Base-by-base conservation (phyloP, 2,329 filamentous ascomycete species). In the Cryphonectria nitschkei region DNA sequence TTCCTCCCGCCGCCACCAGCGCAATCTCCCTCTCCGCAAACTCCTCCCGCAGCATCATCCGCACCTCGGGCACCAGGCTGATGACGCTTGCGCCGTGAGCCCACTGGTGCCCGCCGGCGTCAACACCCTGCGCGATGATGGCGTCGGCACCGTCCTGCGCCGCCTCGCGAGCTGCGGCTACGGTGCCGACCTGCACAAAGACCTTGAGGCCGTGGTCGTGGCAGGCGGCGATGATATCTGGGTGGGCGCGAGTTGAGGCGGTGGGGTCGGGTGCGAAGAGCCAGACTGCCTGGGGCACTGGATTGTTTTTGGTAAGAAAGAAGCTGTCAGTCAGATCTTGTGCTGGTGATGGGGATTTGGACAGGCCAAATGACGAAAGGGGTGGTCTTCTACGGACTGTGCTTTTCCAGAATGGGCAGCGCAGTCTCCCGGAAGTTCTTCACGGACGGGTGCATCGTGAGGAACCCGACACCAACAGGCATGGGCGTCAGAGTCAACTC, bases 71-170 rank as follows among this genome's bases (percentile, higher is more conserved):
- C 52, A 92, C 77, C 3, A 92, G 78, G 2, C 84, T 81, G 3
- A 90, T 78, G 2, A 91, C 79, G 7, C 88, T 84, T 2, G 86
- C 84, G 3, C 86, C 88, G 32, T 80, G 79, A 0, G 82, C 81
- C 61, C 87, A 85, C 73, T 90, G 89, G 76, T 92, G 89, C 0
- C 90, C 90, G 9, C 89, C 89, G 0, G 89, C 89, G 78, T 92
- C 90, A 7, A 84, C 82, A 2, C 90, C 89, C 78, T 92, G 90
- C 6, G 88, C 83, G 8, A 92, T 87, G 1, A 92, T 75, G 39
- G 87, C 87, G 74, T 92, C 88, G 0, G 87, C 80, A 0, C 84
- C 85, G 32, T 84, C 80, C n/a, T 73, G 64, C 0, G 84, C 80
- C 0, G 84, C 86, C 70, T 84, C 82, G 14, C 84, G 67, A 11